Base-by-base conservation (phyloP, 495 filamentous ascomycete species). In the Penicillium lagena region DNA sequence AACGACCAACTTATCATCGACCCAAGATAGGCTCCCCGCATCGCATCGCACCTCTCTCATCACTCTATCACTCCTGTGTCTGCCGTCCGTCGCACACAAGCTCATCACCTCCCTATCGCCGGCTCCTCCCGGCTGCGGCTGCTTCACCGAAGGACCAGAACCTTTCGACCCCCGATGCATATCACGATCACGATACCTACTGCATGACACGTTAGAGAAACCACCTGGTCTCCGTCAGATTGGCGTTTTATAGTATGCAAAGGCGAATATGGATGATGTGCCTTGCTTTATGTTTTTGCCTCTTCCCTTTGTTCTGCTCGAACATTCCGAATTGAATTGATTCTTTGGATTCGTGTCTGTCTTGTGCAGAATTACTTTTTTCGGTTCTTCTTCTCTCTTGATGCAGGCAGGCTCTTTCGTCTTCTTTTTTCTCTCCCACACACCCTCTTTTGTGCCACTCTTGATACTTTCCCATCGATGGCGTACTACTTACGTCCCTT, bases 161-260 rank as follows among this genome's bases (percentile, higher is more conserved):
- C 39, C 50, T 12, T 45, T 61, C 59, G 56, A 60, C 9, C 59
- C 64, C 51, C 60, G 50, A 68, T 61, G 61, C 62, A 67, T 63
- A 64, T 64, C 64, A 70, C 59, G 66, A 69, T 69, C 66, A 71
- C 55, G 68, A 71, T 65, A 66, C 59, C 59, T 62, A 52, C 59
- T 65, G 68, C 68, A 71, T 71, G 66, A 69, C 60, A 22, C 64
- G 52, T 51, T 69, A 67, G 63, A 70, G 53, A 64, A 56, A 58
- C 59, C 52, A 63, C 42, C 40, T 43, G 58, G 60, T 67, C 60
- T 64, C 58, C 3, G 22, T 22, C 22, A 60, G 53, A 62, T 61
- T 60, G 66, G 67, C 67, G 67, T 71, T 22, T 69, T 64, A 64
- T 59, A 59, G 41, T 66, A 60, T 64, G 59, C 66, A 63, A 63